These are phyloP conservation scores for Leccinum truebloodii DNA, from an alignment of 768 basidiomycete species.

Conservation along the genomic window DNA sequence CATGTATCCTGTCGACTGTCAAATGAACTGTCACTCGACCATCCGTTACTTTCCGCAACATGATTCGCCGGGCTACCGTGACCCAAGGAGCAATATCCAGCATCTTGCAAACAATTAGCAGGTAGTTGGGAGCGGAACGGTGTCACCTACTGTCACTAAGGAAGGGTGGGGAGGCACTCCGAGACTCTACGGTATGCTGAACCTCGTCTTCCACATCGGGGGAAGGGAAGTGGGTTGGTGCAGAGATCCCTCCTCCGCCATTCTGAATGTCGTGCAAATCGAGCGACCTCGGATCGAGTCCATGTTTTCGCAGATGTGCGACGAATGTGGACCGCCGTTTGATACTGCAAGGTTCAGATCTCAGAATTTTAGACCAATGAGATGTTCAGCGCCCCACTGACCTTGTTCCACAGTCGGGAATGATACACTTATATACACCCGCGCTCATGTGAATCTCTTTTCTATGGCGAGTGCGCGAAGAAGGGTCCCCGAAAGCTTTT, in stretches of 20 bases:
- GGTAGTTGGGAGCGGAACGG: background rate
- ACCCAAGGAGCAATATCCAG: constrained; percentile 2
- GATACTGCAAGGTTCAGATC: constrained; percentile 34
- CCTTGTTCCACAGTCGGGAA: constrained; percentile 49
- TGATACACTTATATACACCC: constrained; percentile 48
- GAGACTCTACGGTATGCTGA: constrained; percentile 4
- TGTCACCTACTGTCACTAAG: constrained; percentile 17
- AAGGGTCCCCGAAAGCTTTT: constrained; percentile 65
- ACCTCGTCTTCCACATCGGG: constrained; percentile 3
- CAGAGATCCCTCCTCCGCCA: background rate
- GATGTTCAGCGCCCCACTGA: constrained; percentile 22
- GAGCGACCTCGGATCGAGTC: constrained; percentile 26
- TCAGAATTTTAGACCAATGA: background rate
- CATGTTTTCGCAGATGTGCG: constrained; percentile 55
- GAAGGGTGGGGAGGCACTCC: constrained; percentile 7
- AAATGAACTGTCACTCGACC: constrained; percentile 5
- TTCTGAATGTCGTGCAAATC: constrained; percentile 26
- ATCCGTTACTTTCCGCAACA: constrained; percentile 5
- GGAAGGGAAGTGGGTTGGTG: constrained; percentile 19
- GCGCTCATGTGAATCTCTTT: constrained; percentile 54
- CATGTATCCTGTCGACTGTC: constrained; percentile 8
- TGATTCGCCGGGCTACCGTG: background rate
- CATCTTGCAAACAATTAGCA: constrained; percentile 18
- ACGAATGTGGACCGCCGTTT: constrained; percentile 63
- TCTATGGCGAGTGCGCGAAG: constrained; percentile 64